These are phyloP conservation scores for Somion occarium DNA, from an alignment of 1,284 basidiomycete species.

Conservation along the genomic window DNA sequence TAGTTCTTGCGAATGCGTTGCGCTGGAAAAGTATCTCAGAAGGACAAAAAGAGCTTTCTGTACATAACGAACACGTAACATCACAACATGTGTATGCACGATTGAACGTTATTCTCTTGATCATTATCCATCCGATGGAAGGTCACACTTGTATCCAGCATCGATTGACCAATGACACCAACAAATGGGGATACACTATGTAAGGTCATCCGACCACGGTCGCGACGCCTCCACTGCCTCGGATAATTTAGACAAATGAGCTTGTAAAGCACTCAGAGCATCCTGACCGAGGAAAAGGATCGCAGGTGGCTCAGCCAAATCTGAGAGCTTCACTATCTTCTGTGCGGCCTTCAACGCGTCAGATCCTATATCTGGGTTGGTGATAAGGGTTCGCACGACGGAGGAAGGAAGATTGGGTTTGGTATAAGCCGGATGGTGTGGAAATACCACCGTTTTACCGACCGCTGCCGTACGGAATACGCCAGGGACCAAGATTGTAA, in stretches of 20 bases:
- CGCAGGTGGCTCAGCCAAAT: conserved; percentile 17
- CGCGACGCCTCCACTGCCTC: conserved; percentile 13
- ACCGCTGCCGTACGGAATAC: conserved; percentile 4
- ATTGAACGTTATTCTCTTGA: too few species aligned
- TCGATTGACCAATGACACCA: too few species aligned
- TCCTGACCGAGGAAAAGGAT: conserved; percentile 20
- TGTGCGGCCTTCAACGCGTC: conserved; percentile 1
- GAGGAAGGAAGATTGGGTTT: conserved; percentile 2
- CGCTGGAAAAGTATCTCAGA: too few species aligned
- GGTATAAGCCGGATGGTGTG: conserved; percentile 8
- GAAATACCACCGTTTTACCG: not conserved
- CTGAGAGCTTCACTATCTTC: not conserved
- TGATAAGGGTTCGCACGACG: not conserved
- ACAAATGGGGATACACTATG: too few species aligned
- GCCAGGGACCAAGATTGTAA: conserved; percentile 6
- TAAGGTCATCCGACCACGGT: conserved; percentile 4
- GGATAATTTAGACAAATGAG: conserved; percentile 14
- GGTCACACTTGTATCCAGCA: too few species aligned
- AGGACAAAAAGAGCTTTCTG: too few species aligned
- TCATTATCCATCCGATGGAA: too few species aligned
- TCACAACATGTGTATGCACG: too few species aligned
- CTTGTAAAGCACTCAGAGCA: conserved; percentile 5
- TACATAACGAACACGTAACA: too few species aligned
- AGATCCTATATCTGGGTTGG: not conserved
- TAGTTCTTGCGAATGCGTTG: too few species aligned